These are phyloP conservation scores for Chaetomiaceae sp. DNA, from an alignment of 2,329 filamentous ascomycete species.

Conservation along the genomic window DNA sequence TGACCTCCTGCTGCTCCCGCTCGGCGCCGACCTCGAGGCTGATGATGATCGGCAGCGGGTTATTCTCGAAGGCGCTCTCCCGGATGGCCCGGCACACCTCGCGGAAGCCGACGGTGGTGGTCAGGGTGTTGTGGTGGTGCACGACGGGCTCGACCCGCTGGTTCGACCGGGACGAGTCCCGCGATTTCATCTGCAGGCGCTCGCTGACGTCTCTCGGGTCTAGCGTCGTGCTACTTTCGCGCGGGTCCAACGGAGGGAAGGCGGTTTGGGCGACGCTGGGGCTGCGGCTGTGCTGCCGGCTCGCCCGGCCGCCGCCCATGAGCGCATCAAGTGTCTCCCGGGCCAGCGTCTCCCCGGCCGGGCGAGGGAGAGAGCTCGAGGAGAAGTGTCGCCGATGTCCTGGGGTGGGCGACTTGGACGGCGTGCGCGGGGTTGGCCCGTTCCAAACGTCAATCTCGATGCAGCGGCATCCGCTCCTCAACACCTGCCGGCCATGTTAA, in stretches of 20 bases:
- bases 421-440: constrained; percentile 42
- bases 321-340: constrained; percentile 34
- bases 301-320: constrained; percentile 18
- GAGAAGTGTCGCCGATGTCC: constrained; percentile 45
- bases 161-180: constrained; percentile 20
- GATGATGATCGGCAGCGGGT: constrained; percentile 77
- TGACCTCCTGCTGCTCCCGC: constrained; percentile 75
- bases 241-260: constrained; percentile 15
- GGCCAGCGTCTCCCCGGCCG: constrained; percentile 36
- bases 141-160: constrained; percentile 65
- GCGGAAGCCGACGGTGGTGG: constrained; percentile 77
- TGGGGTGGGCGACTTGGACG: constrained; percentile 34
- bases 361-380: constrained; percentile 36
- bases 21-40: constrained; percentile 88
- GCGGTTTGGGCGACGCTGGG: constrained; percentile 32
- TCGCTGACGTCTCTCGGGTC: constrained; percentile 33
- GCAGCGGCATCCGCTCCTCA: constrained; percentile 74
- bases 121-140: constrained; percentile 75
- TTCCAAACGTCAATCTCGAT: constrained; percentile 97
- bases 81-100: constrained; percentile 76
- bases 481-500: constrained; percentile 44
- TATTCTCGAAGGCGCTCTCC: constrained; percentile 70
- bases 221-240: constrained; percentile 25
- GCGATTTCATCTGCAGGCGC: constrained; percentile 15
- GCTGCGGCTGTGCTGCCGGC: constrained; percentile 35